Evolutionary conservation across 1,139 yeast species (phyloP).

Genomic region (Lodderomyces margitis): DNA sequence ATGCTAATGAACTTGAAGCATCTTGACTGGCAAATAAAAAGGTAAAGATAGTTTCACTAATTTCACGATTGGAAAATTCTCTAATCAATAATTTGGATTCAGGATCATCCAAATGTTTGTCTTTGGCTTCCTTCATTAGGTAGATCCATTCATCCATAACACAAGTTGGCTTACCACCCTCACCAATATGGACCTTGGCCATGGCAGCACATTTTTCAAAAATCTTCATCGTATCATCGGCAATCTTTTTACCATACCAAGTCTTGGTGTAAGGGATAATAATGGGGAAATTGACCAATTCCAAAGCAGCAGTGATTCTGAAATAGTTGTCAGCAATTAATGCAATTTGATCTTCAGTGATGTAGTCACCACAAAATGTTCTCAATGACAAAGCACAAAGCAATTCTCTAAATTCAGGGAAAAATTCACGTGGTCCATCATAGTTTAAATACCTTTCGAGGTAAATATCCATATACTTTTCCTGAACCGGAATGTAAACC

Average conservation of each 20-base stretch:
- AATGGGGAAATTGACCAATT: slow-evolving; percentile 95
- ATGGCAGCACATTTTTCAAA: slow-evolving; percentile 83
- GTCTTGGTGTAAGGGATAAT: slow-evolving; percentile 94
- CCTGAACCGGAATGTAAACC: slow-evolving; percentile 80
- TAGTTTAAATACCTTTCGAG: slow-evolving; percentile 60
- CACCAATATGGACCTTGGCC: slow-evolving; percentile 74
- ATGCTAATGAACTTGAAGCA: slow-evolving; percentile 96
- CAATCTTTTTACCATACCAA: slow-evolving; percentile 94
- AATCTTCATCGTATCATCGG: slow-evolving; percentile 90
- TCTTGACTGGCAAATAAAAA: slow-evolving; percentile 97
- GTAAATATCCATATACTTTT: slow-evolving; percentile 77
- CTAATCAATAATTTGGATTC: slow-evolving; percentile 63
- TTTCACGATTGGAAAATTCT: slow-evolving; percentile 85
- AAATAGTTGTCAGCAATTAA: slow-evolving; percentile 88
- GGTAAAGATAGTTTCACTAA: slow-evolving; percentile 93
- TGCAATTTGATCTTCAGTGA: slow-evolving; percentile 85
- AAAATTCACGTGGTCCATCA: slow-evolving; percentile 68
- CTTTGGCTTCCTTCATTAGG: slow-evolving; percentile 76
- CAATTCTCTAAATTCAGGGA: slow-evolving; percentile 92
- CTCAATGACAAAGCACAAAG: slow-evolving; percentile 91
- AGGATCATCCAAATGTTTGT: slow-evolving; percentile 42
- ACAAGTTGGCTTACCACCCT: slow-evolving; percentile 78
- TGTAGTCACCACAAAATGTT: slow-evolving; percentile 94
- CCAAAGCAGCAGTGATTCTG: slow-evolving; percentile 90
- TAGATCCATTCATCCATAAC: slow-evolving; percentile 94